phyloP scores from a whole-genome alignment of 139 green algal genomes.

The Dunaliella sp. region DNA sequence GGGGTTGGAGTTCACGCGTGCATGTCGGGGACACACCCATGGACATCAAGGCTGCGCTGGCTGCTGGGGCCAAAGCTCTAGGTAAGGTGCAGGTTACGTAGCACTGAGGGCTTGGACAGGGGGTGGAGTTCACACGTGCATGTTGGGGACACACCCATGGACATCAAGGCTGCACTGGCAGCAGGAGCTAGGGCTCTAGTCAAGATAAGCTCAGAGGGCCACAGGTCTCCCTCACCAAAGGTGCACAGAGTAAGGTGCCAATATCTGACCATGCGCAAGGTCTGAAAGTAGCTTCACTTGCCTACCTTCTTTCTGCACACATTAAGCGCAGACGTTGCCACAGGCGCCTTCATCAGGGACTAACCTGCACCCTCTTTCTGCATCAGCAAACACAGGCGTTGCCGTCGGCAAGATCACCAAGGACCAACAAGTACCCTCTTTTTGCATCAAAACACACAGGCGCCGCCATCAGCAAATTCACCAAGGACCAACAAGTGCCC shows the following conservation, averaged over 20 bases:
- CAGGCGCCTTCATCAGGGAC: neutral
- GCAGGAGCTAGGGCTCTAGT: slow-evolving; percentile 59
- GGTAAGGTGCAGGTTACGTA: no score
- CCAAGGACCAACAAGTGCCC: slow-evolving; percentile 42
- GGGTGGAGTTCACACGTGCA: slow-evolving; percentile 44
- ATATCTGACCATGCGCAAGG: no score
- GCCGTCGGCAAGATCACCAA: no score
- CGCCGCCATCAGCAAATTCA: slow-evolving; percentile 78
- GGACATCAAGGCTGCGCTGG: slow-evolving; percentile 76
- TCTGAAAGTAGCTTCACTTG: no score
- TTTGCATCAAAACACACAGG: no score
- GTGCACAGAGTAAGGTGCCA: no score
- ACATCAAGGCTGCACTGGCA: slow-evolving; percentile 72
- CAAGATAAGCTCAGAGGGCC: no score
- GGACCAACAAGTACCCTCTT: no score
- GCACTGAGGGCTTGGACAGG: neutral
- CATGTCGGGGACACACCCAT: slow-evolving; percentile 82
- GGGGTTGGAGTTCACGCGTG: slow-evolving; percentile 22
- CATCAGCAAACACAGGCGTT: no score
- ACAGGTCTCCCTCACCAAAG: no score
- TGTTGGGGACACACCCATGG: slow-evolving; percentile 80
- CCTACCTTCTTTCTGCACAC: no score
- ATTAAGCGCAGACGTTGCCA: neutral
- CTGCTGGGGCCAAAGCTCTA: slow-evolving; percentile 57
- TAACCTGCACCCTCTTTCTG: no score